A percentile compares a stretch with the other conserved stretches of the same genome.
These are phyloP conservation scores for Eucommia ulmoides DNA, from an alignment of 257 asterid genomes.

Conservation along the genomic window DNA sequence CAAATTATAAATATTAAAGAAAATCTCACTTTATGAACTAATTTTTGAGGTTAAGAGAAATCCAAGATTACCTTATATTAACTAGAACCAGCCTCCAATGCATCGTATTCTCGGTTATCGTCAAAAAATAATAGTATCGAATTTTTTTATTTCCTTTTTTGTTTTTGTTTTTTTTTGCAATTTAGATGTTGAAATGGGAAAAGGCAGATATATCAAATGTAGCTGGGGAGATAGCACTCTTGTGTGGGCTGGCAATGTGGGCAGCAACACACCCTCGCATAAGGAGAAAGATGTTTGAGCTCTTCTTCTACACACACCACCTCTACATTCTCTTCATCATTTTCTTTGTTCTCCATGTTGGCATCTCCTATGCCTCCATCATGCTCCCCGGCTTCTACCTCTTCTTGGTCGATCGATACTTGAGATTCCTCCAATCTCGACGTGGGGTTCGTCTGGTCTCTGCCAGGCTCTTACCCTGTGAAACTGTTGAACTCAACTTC, in stretches of 20 bases:
- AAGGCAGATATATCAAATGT: slow-evolving; percentile 44
- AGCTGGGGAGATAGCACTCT: slow-evolving; percentile 72
- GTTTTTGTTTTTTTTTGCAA: background rate
- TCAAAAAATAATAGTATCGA: too few species aligned
- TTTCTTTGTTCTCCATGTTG: slow-evolving; percentile 70
- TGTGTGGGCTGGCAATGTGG: slow-evolving; percentile 62
- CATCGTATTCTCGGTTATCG: too few species aligned
- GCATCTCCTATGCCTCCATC: slow-evolving; percentile 34
- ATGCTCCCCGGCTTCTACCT: slow-evolving; percentile 84
- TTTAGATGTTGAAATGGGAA: slow-evolving; percentile 61
- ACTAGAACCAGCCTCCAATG: too few species aligned
- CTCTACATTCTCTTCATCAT: slow-evolving; percentile 53
- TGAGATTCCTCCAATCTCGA: slow-evolving; percentile 68
- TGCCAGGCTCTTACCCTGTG: slow-evolving; percentile 48
- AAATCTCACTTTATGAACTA: too few species aligned
- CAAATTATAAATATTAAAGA: too few species aligned
- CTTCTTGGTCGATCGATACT: slow-evolving; percentile 62
- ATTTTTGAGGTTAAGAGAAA: too few species aligned
- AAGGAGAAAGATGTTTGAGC: slow-evolving; percentile 67
- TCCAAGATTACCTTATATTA: too few species aligned
- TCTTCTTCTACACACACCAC: slow-evolving; percentile 78
- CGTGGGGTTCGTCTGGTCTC: slow-evolving; percentile 44
- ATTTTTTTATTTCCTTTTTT: too few species aligned
- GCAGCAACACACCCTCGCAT: slow-evolving; percentile 47
- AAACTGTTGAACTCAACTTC: slow-evolving; percentile 61